These are phyloP conservation scores for Exidia glandulosa DNA, from an alignment of 768 basidiomycete genomes.

Conservation along the genomic window DNA sequence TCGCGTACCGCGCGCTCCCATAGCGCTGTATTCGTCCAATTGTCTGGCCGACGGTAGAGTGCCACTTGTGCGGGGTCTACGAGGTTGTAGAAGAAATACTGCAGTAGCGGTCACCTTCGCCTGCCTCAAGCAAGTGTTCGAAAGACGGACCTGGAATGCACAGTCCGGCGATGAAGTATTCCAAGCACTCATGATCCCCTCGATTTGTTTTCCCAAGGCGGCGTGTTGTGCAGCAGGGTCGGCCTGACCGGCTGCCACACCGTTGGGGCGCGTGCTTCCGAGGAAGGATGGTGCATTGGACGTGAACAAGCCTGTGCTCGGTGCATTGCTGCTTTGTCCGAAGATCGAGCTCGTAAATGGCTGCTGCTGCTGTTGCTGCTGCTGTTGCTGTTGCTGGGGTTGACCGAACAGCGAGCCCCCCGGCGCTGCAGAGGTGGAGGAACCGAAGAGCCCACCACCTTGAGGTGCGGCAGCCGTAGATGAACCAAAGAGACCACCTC, in stretches of 20 bases:
- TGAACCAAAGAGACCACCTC: not conserved
- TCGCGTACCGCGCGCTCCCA: constrained; percentile 75
- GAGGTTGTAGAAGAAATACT: constrained; percentile 79
- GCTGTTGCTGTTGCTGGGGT: constrained; percentile 10
- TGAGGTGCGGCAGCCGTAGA: not conserved
- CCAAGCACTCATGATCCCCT: constrained; percentile 60
- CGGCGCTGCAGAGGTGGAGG: constrained; percentile 13
- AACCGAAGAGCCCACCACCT: not conserved
- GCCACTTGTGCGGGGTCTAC: constrained; percentile 59
- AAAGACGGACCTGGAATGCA: constrained; percentile 61
- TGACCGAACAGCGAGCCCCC: constrained; percentile 20
- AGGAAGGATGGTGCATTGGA: constrained; percentile 6
- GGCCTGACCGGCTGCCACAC: constrained; percentile 20
- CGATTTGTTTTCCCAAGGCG: constrained; percentile 46
- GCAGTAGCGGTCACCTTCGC: constrained; percentile 18
- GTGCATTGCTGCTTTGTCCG: constrained; percentile 11
- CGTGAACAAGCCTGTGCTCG: constrained; percentile 2
- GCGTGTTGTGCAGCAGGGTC: constrained; percentile 15
- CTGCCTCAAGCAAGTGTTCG: not conserved
- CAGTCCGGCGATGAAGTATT: constrained; percentile 55
- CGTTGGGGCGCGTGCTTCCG: constrained; percentile 18
- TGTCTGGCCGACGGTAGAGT: constrained; percentile 59
- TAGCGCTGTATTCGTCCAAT: constrained; percentile 55
- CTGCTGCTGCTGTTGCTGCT: constrained; percentile 17
- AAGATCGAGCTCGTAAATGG: constrained; percentile 14